Evolutionary conservation across 495 filamentous ascomycete genomes (phyloP), one percentile per base, ranked within the genome.

Genomic region (Lasiosphaeris hirsuta): DNA sequence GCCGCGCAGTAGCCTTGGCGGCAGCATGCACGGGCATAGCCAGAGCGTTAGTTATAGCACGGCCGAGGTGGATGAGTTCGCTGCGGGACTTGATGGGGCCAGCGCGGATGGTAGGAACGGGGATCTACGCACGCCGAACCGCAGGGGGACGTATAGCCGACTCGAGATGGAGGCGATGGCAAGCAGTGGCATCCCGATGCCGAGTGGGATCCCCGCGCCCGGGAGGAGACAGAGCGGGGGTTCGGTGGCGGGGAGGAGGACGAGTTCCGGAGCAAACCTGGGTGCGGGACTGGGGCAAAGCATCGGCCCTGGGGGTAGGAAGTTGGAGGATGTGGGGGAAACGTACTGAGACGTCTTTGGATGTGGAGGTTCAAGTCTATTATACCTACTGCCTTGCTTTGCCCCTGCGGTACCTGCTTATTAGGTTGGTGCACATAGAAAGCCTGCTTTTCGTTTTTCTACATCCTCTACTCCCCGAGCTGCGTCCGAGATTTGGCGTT

Each of bases 1-100:
- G 23, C 84, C 86, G 9, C 72, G 83, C 47, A 84, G 81, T 42
- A 84, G 81, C 59, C 69, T 79, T 1, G 78, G 82, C 51, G 73
- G 73, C 37, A 83, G 80, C 61, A 68, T 78, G 4, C 79, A 83
- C 55, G 73, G 74, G 3, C 78, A 57, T 60, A 78, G 68, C 61
- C 66, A 72, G 13, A 76, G 70, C 61, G 67, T 63, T 60, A 78
- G 72, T 65, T 73, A 76, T 23, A 73, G 66, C 59, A 70, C 74
- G 50, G 59, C 67, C 1, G 71, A 77, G 41, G 75, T 75, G 38
- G 69, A 78, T 42, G 71, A 79, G 62, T 62, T 73, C 51, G 59
- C 69, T 19, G 54, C 73, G 72, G 81, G 74, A 13, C 42, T 38
- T 69, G 72, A 72, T 39, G 59, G 58, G 23, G 23, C 23, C 23